Evolutionary conservation across 768 basidiomycete species (phyloP).

Genomic region (Amanita pallidorosea): DNA sequence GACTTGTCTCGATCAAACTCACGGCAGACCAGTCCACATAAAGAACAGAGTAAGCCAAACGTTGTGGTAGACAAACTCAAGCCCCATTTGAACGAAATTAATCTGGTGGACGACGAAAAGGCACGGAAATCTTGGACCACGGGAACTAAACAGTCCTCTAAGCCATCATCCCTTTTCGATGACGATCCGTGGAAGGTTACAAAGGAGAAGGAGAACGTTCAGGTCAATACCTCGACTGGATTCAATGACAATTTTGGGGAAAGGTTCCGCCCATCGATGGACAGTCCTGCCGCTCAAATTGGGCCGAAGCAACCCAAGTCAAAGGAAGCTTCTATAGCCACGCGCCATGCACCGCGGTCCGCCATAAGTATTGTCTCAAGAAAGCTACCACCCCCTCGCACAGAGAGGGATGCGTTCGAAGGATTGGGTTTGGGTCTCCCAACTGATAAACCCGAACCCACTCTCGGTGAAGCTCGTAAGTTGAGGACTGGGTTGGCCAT

Average conservation of each 20-base stretch:
- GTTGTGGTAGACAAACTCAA: slow-evolving; percentile 6
- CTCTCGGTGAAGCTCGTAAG: slow-evolving; percentile 67
- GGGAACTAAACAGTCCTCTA: slow-evolving; percentile 2
- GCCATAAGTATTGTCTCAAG: slow-evolving; percentile 11
- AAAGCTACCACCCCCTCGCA: background rate
- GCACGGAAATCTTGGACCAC: slow-evolving; percentile 1
- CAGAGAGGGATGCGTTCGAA: slow-evolving; percentile 59
- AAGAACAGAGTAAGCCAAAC: slow-evolving; percentile 14
- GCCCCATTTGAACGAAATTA: background rate
- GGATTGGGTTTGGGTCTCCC: slow-evolving; percentile 47
- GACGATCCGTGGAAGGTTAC: slow-evolving; percentile 32
- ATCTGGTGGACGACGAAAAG: slow-evolving; percentile 4
- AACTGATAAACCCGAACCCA: slow-evolving; percentile 42
- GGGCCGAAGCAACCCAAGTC: background rate
- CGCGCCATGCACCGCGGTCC: slow-evolving; percentile 15
- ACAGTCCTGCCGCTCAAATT: slow-evolving; percentile 9
- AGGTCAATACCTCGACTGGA: slow-evolving; percentile 19
- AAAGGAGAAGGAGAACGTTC: slow-evolving; percentile 11
- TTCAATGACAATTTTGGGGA: slow-evolving; percentile 66
- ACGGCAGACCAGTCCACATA: slow-evolving; percentile 23
- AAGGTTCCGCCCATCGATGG: slow-evolving; percentile 44
- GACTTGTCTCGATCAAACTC: slow-evolving; percentile 22
- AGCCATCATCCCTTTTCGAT: slow-evolving; percentile 5
- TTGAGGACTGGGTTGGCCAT: slow-evolving; percentile 61
- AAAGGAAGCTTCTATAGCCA: slow-evolving; percentile 1